phyloP scores from a whole-genome alignment of 2,329 filamentous ascomycete species.

The Diaporthe destruens region DNA sequence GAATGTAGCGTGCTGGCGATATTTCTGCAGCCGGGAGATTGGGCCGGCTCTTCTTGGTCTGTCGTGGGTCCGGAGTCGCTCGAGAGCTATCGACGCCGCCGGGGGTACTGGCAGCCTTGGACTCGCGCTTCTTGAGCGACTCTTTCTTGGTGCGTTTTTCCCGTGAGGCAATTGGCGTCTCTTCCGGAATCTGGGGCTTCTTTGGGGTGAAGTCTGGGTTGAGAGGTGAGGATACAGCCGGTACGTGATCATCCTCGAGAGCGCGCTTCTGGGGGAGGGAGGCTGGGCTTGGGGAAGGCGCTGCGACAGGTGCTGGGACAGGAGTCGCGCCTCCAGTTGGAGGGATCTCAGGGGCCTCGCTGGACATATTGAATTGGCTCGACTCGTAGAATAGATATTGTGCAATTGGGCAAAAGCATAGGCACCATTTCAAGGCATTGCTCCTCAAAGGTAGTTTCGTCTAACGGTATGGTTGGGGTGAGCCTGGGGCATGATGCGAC shows the following conservation, averaged over 20 bases:
- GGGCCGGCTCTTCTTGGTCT: conserved; percentile 53
- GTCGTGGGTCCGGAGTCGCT: conserved; percentile 69
- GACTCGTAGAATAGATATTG: not conserved
- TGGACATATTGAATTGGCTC: conserved; percentile 28
- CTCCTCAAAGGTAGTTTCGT: not conserved
- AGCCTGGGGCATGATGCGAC: conserved; percentile 16
- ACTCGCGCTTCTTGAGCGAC: conserved; percentile 76
- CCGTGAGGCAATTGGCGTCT: conserved; percentile 55
- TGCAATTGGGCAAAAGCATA: not conserved
- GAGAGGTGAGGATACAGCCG: conserved; percentile 79
- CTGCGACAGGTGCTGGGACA: conserved; percentile 1
- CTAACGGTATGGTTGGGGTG: not conserved
- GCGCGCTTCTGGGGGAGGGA: conserved; percentile 74
- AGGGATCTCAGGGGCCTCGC: conserved; percentile 35
- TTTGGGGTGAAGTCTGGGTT: conserved; percentile 70
- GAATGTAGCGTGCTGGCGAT: conserved; percentile 71
- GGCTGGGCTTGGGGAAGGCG: conserved; percentile 50
- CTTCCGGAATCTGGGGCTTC: conserved; percentile 52
- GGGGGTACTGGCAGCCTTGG: conserved; percentile 60
- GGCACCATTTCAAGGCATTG: conserved; percentile 23
- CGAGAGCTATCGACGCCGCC: conserved; percentile 62
- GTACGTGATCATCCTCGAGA: conserved; percentile 77
- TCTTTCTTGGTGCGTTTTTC: conserved; percentile 74
- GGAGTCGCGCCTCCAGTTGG: conserved; percentile 19
- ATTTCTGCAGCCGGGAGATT: conserved; percentile 55